A percentile compares a stretch with the other conserved stretches of the same genome.
These are phyloP conservation scores for Xylaria sp. DNA, from an alignment of 2,329 filamentous ascomycete genomes.

Conservation along the genomic window DNA sequence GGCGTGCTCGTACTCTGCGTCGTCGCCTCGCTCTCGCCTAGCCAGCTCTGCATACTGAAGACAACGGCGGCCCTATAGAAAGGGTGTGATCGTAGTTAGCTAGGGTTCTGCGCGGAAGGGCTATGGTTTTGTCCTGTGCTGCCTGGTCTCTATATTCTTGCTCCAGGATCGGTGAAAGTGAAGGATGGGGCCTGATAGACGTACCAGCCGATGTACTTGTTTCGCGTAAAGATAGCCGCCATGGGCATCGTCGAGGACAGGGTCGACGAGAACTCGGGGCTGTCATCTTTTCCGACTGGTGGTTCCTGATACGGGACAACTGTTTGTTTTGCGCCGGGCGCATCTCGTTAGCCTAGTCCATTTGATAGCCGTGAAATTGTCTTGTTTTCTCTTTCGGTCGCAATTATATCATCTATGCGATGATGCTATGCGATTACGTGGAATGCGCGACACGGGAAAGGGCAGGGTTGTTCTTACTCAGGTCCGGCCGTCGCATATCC, in stretches of 20 bases:
- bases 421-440: conserved; percentile 14
- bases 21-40: conserved; percentile 76
- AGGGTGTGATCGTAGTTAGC: conserved; percentile 3
- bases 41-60: conserved; percentile 79
- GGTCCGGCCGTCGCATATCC: conserved; percentile 78
- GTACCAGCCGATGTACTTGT: conserved; percentile 76
- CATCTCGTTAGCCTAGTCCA: conserved; percentile 1
- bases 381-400: neutral
- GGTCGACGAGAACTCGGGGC: conserved; percentile 77
- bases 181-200: conserved; percentile 3
- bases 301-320: conserved; percentile 86
- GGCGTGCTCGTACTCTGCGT: conserved; percentile 75
- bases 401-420: neutral
- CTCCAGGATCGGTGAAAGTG: too few relatives aligned
- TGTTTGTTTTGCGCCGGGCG: conserved; percentile 51
- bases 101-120: neutral
- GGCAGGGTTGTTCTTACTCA: conserved; percentile 66
- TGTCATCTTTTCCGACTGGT: conserved; percentile 70
- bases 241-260: conserved; percentile 85
- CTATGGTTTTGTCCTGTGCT: neutral
- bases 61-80: conserved; percentile 70
- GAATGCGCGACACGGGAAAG: conserved; percentile 25
- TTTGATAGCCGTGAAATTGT: neutral
- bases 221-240: conserved; percentile 94
- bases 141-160: neutral